Evolutionary conservation across 2,329 filamentous ascomycete species (phyloP).

Genomic region (Fusarium beomiforme): DNA sequence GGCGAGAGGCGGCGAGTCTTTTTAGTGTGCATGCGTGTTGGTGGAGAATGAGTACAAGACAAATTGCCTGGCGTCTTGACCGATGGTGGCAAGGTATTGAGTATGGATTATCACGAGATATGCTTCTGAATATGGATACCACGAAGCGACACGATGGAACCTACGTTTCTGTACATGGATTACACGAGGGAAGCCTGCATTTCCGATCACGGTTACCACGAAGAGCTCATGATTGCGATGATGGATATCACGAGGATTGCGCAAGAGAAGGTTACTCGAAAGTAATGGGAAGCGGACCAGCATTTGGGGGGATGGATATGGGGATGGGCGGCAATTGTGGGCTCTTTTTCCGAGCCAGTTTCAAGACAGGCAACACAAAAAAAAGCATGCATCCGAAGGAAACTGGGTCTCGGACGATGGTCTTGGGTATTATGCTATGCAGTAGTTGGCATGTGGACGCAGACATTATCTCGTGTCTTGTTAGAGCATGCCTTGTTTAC

Average conservation of each 20-base stretch:
- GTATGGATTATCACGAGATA: constrained; percentile 3
- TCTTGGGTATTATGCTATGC: constrained; percentile 11
- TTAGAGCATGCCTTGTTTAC: not conserved
- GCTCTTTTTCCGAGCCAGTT: constrained; percentile 21
- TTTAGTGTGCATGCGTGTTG: constrained; percentile 28
- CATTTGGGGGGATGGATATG: constrained; percentile 13
- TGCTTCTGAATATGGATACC: too few relatives aligned
- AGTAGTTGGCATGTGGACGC: not conserved
- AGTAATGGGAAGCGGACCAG: not conserved
- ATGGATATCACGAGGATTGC: constrained; percentile 7
- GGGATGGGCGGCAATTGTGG: constrained; percentile 33
- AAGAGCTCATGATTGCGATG: not conserved
- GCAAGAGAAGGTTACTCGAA: constrained; percentile 13
- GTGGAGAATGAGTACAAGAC: not conserved
- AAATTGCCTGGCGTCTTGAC: not conserved
- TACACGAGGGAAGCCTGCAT: not conserved
- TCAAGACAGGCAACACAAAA: constrained; percentile 16
- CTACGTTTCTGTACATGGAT: not conserved
- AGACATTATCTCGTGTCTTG: not conserved
- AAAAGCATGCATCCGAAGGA: constrained; percentile 12
- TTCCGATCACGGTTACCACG: not conserved
- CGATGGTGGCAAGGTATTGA: not conserved
- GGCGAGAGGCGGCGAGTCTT: constrained; percentile 25
- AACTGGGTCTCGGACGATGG: not conserved
- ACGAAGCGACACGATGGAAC: constrained; percentile 12